Conservation (phyloP, 768 basidiomycete species). For the Boletus reticuloceps region DNA sequence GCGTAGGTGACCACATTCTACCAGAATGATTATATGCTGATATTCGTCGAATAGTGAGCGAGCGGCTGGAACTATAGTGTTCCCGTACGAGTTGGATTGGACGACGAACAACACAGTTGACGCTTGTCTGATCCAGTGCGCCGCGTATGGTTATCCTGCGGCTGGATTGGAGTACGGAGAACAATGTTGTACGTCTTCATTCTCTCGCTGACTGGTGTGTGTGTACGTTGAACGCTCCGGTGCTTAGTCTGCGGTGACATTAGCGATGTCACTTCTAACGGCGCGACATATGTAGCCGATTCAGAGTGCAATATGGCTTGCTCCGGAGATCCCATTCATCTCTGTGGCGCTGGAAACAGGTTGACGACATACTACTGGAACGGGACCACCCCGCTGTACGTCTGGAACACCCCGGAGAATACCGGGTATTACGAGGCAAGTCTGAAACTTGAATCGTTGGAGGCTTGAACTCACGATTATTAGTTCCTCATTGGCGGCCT, state of each 20-base stretch:
- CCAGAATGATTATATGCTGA: neutral
- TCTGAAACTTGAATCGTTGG: neutral
- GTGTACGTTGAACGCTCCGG: neutral
- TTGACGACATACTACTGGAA: constrained; percentile 56
- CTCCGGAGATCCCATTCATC: constrained; percentile 65
- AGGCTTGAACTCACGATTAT: neutral
- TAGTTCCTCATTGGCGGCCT: constrained; percentile 55
- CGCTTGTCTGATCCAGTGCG: constrained; percentile 66
- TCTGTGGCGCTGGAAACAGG: constrained; percentile 60
- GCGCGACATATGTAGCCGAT: constrained; percentile 31
- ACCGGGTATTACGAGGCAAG: constrained; percentile 71
- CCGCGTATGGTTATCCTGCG: constrained; percentile 67
- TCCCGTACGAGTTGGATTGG: constrained; percentile 61
- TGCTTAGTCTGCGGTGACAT: constrained; percentile 67
- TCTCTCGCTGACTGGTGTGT: neutral
- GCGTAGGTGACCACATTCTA: constrained; percentile 39
- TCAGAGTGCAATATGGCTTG: constrained; percentile 51
- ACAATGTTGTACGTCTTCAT: constrained; percentile 59
- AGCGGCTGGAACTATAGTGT: constrained; percentile 39
- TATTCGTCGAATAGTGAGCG: constrained; percentile 42
- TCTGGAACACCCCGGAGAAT: constrained; percentile 64
- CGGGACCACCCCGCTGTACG: constrained; percentile 41
- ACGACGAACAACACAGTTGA: constrained; percentile 60
- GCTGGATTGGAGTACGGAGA: constrained; percentile 68
- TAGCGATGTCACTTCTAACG: constrained; percentile 43